Evolutionary conservation across 2,329 filamentous ascomycete genomes (phyloP).

Genomic region (Clonostachys solani): DNA sequence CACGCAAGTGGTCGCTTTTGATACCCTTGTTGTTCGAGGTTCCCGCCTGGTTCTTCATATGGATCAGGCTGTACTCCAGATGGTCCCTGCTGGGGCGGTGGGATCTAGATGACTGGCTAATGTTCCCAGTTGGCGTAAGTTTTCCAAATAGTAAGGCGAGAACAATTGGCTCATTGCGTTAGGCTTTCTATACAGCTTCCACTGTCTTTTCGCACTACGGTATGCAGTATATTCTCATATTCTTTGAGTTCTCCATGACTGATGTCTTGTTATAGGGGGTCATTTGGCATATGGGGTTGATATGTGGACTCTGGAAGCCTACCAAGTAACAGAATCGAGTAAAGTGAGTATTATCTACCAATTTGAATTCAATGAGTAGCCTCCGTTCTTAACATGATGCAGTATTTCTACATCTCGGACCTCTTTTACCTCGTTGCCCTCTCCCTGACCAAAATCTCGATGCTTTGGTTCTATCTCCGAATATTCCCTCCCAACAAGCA

Average conservation of each 20-base stretch:
- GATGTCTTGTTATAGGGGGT: slow-evolving; percentile 3
- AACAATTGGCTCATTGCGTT: slow-evolving; percentile 3
- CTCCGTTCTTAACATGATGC: no score
- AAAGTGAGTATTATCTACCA: slow-evolving; percentile 17
- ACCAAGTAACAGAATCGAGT: slow-evolving; percentile 11
- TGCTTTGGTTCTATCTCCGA: slow-evolving; percentile 31
- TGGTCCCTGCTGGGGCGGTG: slow-evolving; percentile 21
- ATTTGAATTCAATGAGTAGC: not conserved
- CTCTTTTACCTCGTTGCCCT: slow-evolving; percentile 29
- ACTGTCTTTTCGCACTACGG: slow-evolving; percentile 20
- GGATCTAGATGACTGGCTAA: slow-evolving; percentile 32
- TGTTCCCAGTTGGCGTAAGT: slow-evolving; percentile 7
- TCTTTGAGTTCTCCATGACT: no score
- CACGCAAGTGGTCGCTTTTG: slow-evolving; percentile 21
- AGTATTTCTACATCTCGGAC: slow-evolving; percentile 22
- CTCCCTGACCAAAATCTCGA: slow-evolving; percentile 30
- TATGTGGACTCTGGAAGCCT: slow-evolving; percentile 24
- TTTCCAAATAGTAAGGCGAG: no score
- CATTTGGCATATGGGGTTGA: slow-evolving; percentile 25
- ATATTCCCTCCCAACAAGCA: slow-evolving; percentile 18
- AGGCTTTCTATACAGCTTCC: slow-evolving; percentile 20
- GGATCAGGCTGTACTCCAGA: slow-evolving; percentile 28
- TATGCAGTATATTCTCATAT: no score
- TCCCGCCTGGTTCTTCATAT: slow-evolving; percentile 23
- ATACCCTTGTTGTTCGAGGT: slow-evolving; percentile 27